phyloP scores from a whole-genome alignment of 1,139 yeast genomes.

The Pneumocystis canis region DNA sequence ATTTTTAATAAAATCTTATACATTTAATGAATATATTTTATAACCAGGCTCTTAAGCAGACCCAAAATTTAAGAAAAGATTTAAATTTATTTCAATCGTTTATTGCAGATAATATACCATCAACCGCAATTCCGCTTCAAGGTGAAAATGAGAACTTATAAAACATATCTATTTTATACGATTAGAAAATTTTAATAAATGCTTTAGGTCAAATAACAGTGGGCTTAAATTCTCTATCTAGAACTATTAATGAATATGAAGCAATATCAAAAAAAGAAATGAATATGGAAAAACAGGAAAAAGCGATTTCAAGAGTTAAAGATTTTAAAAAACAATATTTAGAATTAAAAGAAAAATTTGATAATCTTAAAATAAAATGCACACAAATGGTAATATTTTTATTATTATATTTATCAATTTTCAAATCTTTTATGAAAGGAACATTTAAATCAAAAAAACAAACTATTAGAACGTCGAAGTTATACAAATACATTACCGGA shows the following conservation, averaged over 20 bases:
- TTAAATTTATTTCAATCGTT: neutral
- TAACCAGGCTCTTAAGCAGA: neutral
- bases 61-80: neutral
- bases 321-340: slow-evolving; percentile 47
- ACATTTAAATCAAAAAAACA: slow-evolving; percentile 35
- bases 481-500: slow-evolving; percentile 31
- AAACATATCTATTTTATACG: neutral
- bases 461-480: slow-evolving; percentile 43
- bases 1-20: neutral
- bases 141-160: neutral
- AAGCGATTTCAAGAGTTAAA: slow-evolving; percentile 48
- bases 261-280: slow-evolving; percentile 48
- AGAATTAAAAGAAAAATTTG: slow-evolving; percentile 45
- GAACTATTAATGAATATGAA: slow-evolving; percentile 66
- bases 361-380: slow-evolving; percentile 46
- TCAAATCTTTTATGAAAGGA: slow-evolving; percentile 18
- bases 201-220: slow-evolving; percentile 61
- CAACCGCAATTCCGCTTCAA: neutral
- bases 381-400: slow-evolving; percentile 31
- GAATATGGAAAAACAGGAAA: slow-evolving; percentile 41
- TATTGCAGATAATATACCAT: neutral
- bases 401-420: slow-evolving; percentile 17
- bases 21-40: neutral
- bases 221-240: slow-evolving; percentile 55
- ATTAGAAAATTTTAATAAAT: neutral